Percentiles rank a stretch among this genome's conserved stretches.
Conservation (phyloP, 352 stramenopile genomes). For the Pythium aristosporum region DNA sequence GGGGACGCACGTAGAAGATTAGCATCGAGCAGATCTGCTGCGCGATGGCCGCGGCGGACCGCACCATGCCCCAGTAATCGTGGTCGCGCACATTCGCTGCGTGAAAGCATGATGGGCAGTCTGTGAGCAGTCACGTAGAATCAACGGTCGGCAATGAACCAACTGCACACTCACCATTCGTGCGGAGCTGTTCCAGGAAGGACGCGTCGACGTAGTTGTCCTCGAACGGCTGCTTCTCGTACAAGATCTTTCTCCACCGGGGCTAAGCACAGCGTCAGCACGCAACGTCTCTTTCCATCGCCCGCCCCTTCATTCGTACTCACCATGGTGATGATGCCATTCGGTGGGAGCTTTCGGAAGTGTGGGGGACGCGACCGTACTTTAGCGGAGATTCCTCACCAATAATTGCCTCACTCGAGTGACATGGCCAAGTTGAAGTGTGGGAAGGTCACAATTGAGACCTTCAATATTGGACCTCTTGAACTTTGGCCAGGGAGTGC, state of each 20-base stretch:
- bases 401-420: constrained; percentile 15
- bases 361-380: not conserved
- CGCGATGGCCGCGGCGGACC: constrained; percentile 78
- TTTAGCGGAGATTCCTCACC: not conserved
- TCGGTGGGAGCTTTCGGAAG: not conserved
- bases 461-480: no score
- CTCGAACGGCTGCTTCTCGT: constrained; percentile 83
- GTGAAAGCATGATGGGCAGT: not conserved
- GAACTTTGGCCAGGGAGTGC: no score
- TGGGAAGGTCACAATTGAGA: not conserved
- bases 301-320: not conserved
- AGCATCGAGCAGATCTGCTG: constrained; percentile 88
- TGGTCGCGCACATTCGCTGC: constrained; percentile 81
- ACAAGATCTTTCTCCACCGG: constrained; percentile 88
- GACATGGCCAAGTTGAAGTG: constrained; percentile 3
- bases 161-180: constrained; percentile 56
- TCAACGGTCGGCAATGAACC: not conserved
- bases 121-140: not conserved
- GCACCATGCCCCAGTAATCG: constrained; percentile 85
- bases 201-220: constrained; percentile 90
- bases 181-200: constrained; percentile 90
- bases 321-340: constrained; percentile 15
- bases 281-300: not conserved
- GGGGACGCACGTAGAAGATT: constrained; percentile 81
- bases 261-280: constrained; percentile 7